Evolutionary conservation across 208 protist species (phyloP).

Genomic region (Leishmania turanica): DNA sequence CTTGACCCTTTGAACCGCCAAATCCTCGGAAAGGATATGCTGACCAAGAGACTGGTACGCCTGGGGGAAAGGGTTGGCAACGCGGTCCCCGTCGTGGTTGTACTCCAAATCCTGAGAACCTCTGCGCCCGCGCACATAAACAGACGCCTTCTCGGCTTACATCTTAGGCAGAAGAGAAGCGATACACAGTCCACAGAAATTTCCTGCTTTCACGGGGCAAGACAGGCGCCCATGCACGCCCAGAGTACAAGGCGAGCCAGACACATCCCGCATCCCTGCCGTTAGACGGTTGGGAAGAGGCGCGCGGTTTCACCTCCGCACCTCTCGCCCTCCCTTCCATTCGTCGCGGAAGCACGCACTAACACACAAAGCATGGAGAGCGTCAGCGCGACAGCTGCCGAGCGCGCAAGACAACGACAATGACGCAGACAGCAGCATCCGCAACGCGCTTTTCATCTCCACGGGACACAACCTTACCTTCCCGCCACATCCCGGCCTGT

Average conservation of each 20-base stretch:
- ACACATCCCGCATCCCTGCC: not conserved
- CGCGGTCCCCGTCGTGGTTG: not conserved
- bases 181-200: not conserved
- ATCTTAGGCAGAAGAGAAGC: not conserved
- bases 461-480: no score
- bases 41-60: not conserved
- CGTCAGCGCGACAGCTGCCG: no score
- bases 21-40: not conserved
- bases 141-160: not conserved
- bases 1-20: not conserved
- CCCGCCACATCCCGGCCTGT: no score
- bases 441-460: no score
- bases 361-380: no score
- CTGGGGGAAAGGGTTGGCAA: not conserved
- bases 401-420: no score
- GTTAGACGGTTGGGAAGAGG: no score
- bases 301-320: no score
- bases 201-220: no score
- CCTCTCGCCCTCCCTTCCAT: no score
- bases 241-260: not conserved
- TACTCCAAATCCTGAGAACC: not conserved
- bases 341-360: no score
- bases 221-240: not conserved
- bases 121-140: not conserved
- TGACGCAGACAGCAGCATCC: accelerated